Percentiles rank a stretch among this genome's conserved stretches.
Conservation (phyloP, 2,329 filamentous ascomycete genomes). For the Aspergillus transmontanensis region DNA sequence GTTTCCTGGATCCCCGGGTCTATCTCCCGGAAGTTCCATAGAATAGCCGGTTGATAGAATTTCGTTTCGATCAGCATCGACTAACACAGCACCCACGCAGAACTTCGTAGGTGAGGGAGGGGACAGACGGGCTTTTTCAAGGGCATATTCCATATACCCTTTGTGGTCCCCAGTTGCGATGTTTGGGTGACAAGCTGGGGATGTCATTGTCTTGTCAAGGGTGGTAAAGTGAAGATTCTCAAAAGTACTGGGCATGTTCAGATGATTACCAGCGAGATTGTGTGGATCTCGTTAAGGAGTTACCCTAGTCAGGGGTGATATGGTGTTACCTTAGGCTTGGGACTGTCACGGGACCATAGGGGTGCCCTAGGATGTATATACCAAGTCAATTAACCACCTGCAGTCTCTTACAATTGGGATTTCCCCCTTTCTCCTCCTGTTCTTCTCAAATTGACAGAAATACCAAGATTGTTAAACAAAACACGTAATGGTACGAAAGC, state of each 20-base stretch:
- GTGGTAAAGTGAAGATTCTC: background rate
- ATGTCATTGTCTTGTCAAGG: background rate
- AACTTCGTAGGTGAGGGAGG: conserved; percentile 44
- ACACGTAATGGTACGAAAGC: too few species aligned
- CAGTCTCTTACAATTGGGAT: too few species aligned
- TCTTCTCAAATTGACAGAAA: too few species aligned
- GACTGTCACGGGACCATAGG: background rate
- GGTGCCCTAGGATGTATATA: background rate
- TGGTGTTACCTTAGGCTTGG: background rate
- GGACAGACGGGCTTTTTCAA: conserved; percentile 39
- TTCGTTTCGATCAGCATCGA: conserved; percentile 39
- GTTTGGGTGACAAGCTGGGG: conserved; percentile 6
- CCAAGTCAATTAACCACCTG: too few species aligned
- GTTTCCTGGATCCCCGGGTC: conserved; percentile 40
- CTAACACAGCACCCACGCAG: conserved; percentile 47
- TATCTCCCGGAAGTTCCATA: conserved; percentile 41
- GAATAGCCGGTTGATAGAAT: conserved; percentile 50
- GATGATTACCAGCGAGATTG: background rate
- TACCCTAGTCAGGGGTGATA: background rate
- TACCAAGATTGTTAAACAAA: too few species aligned
- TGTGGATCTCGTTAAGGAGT: background rate
- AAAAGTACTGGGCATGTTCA: background rate
- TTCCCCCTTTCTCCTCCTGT: too few species aligned
- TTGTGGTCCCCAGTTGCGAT: conserved; percentile 36
- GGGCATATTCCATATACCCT: conserved; percentile 44